Percentiles rank a stretch among this genome's conserved stretches.
These are phyloP conservation scores for Ustilago curta DNA, from an alignment of 1,284 basidiomycete species.

Conservation along the genomic window DNA sequence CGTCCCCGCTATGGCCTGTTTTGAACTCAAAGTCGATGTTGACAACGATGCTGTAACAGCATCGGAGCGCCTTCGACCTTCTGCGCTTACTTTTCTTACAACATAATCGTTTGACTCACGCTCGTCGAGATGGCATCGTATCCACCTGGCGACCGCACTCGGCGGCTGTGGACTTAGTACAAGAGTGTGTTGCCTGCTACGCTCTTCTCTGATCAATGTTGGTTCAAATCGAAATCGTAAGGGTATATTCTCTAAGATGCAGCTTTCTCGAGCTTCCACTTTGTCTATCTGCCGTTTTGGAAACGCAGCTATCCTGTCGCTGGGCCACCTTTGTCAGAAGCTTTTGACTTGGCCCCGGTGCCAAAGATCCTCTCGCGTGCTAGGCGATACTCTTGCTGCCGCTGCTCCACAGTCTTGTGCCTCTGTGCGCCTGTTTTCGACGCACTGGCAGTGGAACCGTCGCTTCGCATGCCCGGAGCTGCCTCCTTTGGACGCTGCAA, in stretches of 20 bases:
- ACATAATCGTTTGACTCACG: no score
- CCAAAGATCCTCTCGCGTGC: conserved; percentile 52
- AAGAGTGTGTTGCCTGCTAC: not conserved
- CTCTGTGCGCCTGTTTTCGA: conserved; percentile 29
- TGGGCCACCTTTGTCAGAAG: conserved; percentile 9
- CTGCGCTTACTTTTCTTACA: no score
- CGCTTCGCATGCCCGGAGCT: conserved; percentile 38
- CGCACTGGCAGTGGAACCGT: conserved; percentile 15
- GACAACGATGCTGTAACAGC: no score
- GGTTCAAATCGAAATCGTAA: not conserved
- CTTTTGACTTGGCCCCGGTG: not conserved
- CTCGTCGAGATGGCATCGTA: no score
- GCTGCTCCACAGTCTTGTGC: conserved; percentile 49
- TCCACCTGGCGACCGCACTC: not conserved
- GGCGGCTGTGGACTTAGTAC: not conserved
- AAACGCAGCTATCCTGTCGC: conserved; percentile 5
- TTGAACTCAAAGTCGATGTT: no score
- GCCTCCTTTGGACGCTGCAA: conserved; percentile 44
- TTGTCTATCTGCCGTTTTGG: not conserved
- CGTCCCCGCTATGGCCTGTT: no score
- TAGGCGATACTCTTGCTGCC: conserved; percentile 46
- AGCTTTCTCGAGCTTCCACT: no score
- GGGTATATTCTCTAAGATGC: conserved; percentile 21
- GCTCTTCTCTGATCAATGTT: not conserved
- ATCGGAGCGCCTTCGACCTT: no score